Evolutionary conservation across 2,329 filamentous ascomycete species (phyloP).

Genomic region (Xylaria sp.): DNA sequence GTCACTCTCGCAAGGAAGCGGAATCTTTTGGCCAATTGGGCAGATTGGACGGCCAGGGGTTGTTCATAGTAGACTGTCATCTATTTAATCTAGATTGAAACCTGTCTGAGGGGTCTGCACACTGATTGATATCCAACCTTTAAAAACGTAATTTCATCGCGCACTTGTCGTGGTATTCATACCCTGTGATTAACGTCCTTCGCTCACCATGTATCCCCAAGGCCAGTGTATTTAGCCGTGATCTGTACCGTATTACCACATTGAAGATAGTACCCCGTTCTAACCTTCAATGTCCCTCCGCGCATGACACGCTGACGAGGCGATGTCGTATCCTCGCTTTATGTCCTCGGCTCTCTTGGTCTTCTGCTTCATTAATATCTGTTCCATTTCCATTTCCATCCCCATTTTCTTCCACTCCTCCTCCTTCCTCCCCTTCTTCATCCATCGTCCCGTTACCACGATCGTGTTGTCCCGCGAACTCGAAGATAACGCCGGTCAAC

Average conservation of each 20-base stretch:
- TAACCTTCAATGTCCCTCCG: not conserved
- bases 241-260: not conserved
- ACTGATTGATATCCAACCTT: not conserved
- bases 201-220: not conserved
- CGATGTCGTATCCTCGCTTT: conserved; percentile 26
- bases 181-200: not conserved
- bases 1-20: not conserved
- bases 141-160: not conserved
- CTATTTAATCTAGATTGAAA: conserved; percentile 25
- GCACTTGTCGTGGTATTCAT: not conserved
- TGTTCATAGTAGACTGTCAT: conserved; percentile 1
- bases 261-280: not conserved
- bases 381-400: not conserved
- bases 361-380: not conserved
- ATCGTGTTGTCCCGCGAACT: conserved; percentile 46
- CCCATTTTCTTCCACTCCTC: not conserved
- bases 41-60: not conserved
- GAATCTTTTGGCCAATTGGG: not conserved
- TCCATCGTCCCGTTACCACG: too few relatives aligned
- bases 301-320: conserved; percentile 34
- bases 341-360: not conserved
- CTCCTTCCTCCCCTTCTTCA: too few relatives aligned
- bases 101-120: not conserved
- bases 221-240: not conserved
- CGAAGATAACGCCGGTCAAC: conserved; percentile 81